A percentile compares a stretch with the other conserved stretches of the same genome.
These are phyloP conservation scores for Schizosaccharomyces cryophilus DNA, from an alignment of 805 yeast species.

Conservation along the genomic window DNA sequence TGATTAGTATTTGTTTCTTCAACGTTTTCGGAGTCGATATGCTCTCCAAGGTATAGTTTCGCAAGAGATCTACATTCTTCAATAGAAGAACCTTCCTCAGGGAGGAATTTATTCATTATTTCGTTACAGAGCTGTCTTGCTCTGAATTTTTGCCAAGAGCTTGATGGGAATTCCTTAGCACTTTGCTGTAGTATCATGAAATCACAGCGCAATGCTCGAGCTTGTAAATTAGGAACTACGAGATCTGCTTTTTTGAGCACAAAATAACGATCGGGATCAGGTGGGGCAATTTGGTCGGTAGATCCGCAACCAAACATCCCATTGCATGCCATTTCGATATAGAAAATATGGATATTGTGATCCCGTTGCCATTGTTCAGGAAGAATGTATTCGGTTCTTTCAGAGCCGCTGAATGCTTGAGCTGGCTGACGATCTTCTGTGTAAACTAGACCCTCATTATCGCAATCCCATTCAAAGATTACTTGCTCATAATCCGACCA, in stretches of 20 bases:
- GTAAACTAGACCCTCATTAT: constrained; percentile 67
- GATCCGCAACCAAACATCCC: constrained; percentile 72
- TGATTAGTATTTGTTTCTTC: constrained; percentile 12
- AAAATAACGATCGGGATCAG: constrained; percentile 51
- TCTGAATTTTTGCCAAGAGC: constrained; percentile 57
- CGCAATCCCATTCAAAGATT: constrained; percentile 50
- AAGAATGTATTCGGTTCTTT: constrained; percentile 42
- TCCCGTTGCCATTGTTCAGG: constrained; percentile 27
- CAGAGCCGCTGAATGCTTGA: constrained; percentile 26
- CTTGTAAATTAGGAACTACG: constrained; percentile 56
- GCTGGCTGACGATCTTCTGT: constrained; percentile 37
- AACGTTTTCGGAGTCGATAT: constrained; percentile 42
- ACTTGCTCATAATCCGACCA: constrained; percentile 7
- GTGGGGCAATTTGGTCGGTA: constrained; percentile 32
- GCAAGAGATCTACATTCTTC: constrained; percentile 43
- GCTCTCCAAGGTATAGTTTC: constrained; percentile 33
- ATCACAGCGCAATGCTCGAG: constrained; percentile 54
- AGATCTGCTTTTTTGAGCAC: constrained; percentile 45
- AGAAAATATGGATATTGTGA: constrained; percentile 36
- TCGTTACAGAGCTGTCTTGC: constrained; percentile 60
- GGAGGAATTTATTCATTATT: constrained; percentile 68
- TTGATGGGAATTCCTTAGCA: constrained; percentile 58
- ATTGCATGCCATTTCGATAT: constrained; percentile 76
- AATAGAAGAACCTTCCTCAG: constrained; percentile 33
- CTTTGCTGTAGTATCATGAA: constrained; percentile 80